Base-by-base conservation (phyloP, 805 yeast species). In the Ascoidea asiatica region DNA sequence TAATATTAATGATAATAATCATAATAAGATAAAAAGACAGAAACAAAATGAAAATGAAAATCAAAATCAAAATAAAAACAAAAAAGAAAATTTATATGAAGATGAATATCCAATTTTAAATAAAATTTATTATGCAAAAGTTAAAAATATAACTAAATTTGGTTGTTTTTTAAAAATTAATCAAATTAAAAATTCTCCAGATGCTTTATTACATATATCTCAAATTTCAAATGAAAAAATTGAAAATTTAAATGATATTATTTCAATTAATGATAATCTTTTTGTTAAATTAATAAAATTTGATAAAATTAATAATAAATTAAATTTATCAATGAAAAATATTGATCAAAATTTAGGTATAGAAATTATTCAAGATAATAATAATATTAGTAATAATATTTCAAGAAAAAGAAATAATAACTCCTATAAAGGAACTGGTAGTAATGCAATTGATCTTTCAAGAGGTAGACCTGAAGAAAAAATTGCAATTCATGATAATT, bases 201-300 rank as follows among this genome's bases (percentile, higher is more conserved):
- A 65, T 52, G 95, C 95, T 0, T 64, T 89, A 17, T 79, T 89
- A 37, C 97, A 89, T 56, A 70, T 83, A 0, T 85, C 95, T 1
- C 81, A 78, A 39, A 66, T 89, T 29, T 66, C 75, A 4, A 56
- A 56, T n/a, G 50, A 63, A 2, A 62, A 86, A 41, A 63, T 81
- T 1, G 60, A 66, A 5, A 71, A 71, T 41, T 86, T 90, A 0
- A 56, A 70, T 2, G 90, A 82, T 42, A 64, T 76, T 1, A 63
- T 85, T 17, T 61, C 65, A 39, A 52, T 63, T 33, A 71, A 75
- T 45, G 87, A 87, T 48, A 64, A 65, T 5, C 88, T 88, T 5
- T 80, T 60, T 55, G 92, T 79, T 4, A 73, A 73, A 54, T 75
- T 88, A 2, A 53, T 65, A 0, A 65, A 65, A 33, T 48, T 77